Evolutionary conservation across 1,284 basidiomycete genomes (phyloP).

Genomic region (Marasmius fiardii): DNA sequence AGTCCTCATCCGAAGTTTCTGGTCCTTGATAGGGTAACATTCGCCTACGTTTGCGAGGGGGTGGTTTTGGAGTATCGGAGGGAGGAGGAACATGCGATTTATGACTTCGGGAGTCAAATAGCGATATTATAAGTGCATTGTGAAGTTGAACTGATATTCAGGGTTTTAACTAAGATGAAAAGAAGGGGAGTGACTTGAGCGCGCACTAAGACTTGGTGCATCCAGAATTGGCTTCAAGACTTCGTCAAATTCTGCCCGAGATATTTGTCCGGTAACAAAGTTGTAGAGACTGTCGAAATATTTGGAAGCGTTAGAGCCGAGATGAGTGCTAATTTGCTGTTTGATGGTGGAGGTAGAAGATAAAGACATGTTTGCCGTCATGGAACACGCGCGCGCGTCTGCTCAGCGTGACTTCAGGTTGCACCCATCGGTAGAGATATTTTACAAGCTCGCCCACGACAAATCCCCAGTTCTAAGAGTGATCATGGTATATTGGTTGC

Average conservation of each 20-base stretch:
- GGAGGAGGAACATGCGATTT: conserved; percentile 62
- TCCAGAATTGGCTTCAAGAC: conserved; percentile 60
- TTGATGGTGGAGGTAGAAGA: conserved; percentile 75
- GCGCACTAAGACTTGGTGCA: conserved; percentile 55
- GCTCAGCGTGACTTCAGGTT: not conserved
- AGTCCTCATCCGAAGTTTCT: conserved; percentile 44
- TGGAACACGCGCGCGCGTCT: not conserved
- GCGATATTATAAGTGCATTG: conserved; percentile 75
- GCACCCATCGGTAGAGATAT: not conserved
- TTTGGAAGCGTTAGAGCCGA: conserved; percentile 54
- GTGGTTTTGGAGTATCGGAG: conserved; percentile 54
- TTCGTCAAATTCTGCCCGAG: conserved; percentile 74
- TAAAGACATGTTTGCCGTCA: conserved; percentile 55
- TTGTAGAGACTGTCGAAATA: conserved; percentile 65
- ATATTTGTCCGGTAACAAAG: conserved; percentile 66
- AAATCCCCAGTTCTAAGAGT: too few species aligned
- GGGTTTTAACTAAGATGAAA: conserved; percentile 1
- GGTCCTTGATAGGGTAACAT: conserved; percentile 68
- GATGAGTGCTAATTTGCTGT: conserved; percentile 54
- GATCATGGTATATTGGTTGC: not conserved
- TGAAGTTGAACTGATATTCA: conserved; percentile 63
- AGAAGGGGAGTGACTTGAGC: not conserved
- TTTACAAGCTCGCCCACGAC: too few species aligned
- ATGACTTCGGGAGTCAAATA: conserved; percentile 74
- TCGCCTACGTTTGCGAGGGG: conserved; percentile 69